Conservation (phyloP, 352 stramenopile species). For the Blastocystis sp. region DNA sequence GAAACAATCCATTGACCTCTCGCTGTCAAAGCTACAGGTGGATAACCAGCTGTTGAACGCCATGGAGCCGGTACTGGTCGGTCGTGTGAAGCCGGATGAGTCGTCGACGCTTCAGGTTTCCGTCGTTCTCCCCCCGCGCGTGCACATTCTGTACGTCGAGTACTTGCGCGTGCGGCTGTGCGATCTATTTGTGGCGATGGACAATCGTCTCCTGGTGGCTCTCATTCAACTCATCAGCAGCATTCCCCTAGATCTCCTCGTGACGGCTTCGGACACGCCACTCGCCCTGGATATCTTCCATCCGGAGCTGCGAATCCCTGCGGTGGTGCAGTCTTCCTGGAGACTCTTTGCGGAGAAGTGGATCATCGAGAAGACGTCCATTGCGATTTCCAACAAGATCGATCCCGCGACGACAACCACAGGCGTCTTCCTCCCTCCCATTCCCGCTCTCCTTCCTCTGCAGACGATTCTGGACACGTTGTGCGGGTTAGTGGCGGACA, state of each 20-base stretch:
- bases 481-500: slow-evolving; percentile 31
- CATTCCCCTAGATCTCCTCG: background rate
- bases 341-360: slow-evolving; percentile 14
- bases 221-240: background rate
- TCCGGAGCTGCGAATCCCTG: background rate
- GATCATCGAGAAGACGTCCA: background rate
- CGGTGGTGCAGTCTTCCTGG: background rate
- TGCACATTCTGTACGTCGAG: slow-evolving; percentile 16
- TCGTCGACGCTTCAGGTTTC: background rate
- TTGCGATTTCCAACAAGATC: slow-evolving; percentile 26
- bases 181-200: slow-evolving; percentile 6
- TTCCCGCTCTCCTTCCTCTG: slow-evolving; percentile 19
- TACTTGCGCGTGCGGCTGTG: background rate
- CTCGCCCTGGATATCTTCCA: background rate
- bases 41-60: slow-evolving; percentile 41
- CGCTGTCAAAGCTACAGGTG: background rate
- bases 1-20: background rate
- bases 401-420: slow-evolving; percentile 30
- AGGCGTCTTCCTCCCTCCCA: background rate
- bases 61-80: slow-evolving; percentile 20
- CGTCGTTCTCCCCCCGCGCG: background rate
- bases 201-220: slow-evolving; percentile 29
- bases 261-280: background rate
- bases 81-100: background rate
- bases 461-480: slow-evolving; percentile 52